Evolutionary conservation across 495 filamentous ascomycete species (phyloP), one percentile per base, ranked within the genome.

Genomic region (Glonium stellatum): DNA sequence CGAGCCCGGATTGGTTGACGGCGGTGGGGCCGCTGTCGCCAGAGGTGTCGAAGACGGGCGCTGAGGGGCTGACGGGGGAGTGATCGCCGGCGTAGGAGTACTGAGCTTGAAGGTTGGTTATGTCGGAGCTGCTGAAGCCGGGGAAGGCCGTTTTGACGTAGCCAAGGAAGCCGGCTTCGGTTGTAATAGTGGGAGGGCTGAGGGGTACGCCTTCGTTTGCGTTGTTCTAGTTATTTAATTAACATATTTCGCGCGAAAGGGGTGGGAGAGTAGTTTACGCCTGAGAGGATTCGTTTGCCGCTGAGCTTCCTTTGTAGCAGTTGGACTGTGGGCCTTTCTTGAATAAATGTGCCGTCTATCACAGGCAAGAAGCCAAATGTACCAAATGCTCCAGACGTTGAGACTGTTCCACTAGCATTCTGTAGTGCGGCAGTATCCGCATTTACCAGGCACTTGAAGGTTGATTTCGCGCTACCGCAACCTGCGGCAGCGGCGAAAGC

Each of bases 161-260:
- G 46, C 51, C 39, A 6, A 53, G 60, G 58, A 69, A 67, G 13
- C 19, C 58, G 4, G 25, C 12, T 9, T 64, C 54, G 0, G 63
- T 67, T 0, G 42, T 67, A 3, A 54, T 11, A 5, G 37, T 59
- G 13, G 53, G 59, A 4, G 64, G 63, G 23, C 47, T 60, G 9
- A 69, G 59, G 21, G 60, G 64, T 4, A 65, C 58, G n/a, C 70
- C 72, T 62, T 72, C 69, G 49, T 71, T 66, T 12, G 70, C 72
- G 50, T 68, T 67, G 63, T 72, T 72, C 48, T 51, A 8, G 48
- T 31, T 31, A 15, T 6, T 44, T 1, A 25, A 22, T 51, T 15
- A 51, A 22, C 25, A 23, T 51, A 31, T 31, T 31, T 2, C 2
- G 27, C 27, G n/a, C n/a, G n/a, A n/a, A 31, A 31, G 27, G 6